Base-by-base conservation (phyloP, 208 protist species). In the Endotrypanum monterogeii region DNA sequence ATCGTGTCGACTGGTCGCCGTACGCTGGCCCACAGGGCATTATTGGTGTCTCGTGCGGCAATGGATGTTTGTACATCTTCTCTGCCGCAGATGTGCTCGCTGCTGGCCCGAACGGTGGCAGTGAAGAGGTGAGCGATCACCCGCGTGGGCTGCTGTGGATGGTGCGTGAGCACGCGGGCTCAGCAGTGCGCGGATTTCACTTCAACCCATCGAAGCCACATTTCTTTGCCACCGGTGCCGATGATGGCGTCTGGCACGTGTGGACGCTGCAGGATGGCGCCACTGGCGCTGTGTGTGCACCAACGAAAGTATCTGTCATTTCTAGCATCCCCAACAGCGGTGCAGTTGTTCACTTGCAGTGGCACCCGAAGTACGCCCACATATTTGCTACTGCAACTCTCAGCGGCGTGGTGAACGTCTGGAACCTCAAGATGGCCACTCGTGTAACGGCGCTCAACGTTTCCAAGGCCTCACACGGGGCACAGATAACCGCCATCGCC, bases 361-460 rank as follows among this genome's bases (percentile, higher is more conserved):
- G 91, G 90, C 88, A 97, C 79, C 86, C 88, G 9, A 93, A 92
- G 75, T 89, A 85, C 78, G 70, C 86, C 14, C 90, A 99, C 85
- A 99, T 99, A 72, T 83, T 99, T 41, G 98, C 91, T 39, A 98
- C 97, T 12, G 92, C 96, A 12, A 89, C 85, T n/a, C 71, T 89
- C 41, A 90, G 89, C 74, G 95, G 97, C 54, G 76, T 83, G 35
- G 93, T 98, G 16, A 91, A 90, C 32, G 93, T 99, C 54, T 99
- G 98, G 98, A 98, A 99, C 88, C 79, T 99, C 37, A 96, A 94
- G 68, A 87, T 77, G 52, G 97, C 94, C 68, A 83, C 87, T 57
- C 83, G 93, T 18, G 88, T 98, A 32, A 91, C 97, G 28, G 83
- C 87, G 60, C 91, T 99, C 71, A 90, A 79, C 74, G 92, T 99